Evolutionary conservation across 2,329 filamentous ascomycete species (phyloP).

Genomic region (Ramularia endophylla): DNA sequence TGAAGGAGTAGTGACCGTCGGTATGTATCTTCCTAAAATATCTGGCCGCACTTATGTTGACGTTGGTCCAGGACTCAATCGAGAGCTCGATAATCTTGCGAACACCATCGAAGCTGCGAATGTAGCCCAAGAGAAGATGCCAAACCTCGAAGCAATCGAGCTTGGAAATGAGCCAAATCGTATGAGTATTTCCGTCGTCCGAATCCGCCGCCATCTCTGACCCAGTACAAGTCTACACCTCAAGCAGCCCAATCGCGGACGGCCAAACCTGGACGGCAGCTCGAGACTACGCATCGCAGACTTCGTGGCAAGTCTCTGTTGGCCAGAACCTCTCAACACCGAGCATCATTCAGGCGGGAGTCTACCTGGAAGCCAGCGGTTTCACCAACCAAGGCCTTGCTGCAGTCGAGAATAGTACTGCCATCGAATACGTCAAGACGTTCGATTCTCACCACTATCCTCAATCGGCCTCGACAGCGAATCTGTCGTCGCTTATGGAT

Average conservation of each 20-base stretch:
- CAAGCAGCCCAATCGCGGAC: not conserved
- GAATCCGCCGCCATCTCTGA: not conserved
- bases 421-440: conserved; percentile 5
- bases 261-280: conserved; percentile 3
- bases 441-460: conserved; percentile 43
- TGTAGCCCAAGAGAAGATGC: conserved; percentile 39
- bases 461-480: conserved; percentile 20
- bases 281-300: conserved; percentile 8
- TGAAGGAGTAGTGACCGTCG: conserved; percentile 46
- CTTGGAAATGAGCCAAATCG: conserved; percentile 55
- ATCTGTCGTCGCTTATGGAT: conserved; percentile 36
- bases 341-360: conserved; percentile 4
- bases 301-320: conserved; percentile 11
- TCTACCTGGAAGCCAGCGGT: conserved; percentile 2
- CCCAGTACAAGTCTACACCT: not conserved
- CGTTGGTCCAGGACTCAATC: conserved; percentile 39
- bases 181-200: conserved; percentile 19
- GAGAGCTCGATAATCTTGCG: conserved; percentile 47
- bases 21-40: conserved; percentile 2
- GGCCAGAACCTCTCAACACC: conserved; percentile 1
- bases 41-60: no score
- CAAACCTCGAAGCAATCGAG: conserved; percentile 50
- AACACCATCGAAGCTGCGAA: conserved; percentile 51
- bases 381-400: conserved; percentile 3
- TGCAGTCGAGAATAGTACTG: not conserved